These are phyloP conservation scores for Ophiostoma angusticollis DNA, from an alignment of 2,329 filamentous ascomycete species.

Conservation along the genomic window DNA sequence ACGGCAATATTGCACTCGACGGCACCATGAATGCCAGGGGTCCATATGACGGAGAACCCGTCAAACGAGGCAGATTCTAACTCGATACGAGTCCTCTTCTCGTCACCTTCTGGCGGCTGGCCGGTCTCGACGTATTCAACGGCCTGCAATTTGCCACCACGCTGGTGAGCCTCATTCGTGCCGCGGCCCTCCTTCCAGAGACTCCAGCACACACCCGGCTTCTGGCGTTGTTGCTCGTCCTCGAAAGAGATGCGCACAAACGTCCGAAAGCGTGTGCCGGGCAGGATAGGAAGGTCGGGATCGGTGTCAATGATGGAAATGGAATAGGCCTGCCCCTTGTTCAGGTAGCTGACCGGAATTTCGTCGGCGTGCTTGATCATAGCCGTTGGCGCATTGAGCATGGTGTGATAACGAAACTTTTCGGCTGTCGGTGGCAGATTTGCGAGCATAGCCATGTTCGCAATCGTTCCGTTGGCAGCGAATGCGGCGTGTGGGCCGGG, in stretches of 20 bases:
- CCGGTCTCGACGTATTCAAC: conserved; percentile 77
- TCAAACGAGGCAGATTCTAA: conserved; percentile 75
- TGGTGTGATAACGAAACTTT: conserved; percentile 81
- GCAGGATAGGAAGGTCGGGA: conserved; percentile 42
- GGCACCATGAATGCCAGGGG: conserved; percentile 52
- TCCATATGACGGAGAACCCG: conserved; percentile 86
- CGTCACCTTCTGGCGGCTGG: conserved; percentile 46
- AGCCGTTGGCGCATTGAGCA: conserved; percentile 83
- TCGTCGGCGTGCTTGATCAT: conserved; percentile 88
- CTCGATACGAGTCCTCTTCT: conserved; percentile 55
- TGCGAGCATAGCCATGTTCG: conserved; percentile 27
- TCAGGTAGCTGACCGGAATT: conserved; percentile 94
- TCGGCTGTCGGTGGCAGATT: conserved; percentile 43
- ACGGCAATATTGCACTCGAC: conserved; percentile 79
- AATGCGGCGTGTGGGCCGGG: conserved; percentile 7
- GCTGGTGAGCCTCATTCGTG: conserved; percentile 88
- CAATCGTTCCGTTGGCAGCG: not conserved
- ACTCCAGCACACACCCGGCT: conserved; percentile 58
- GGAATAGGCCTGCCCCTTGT: conserved; percentile 92
- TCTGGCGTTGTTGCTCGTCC: conserved; percentile 81
- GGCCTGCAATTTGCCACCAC: conserved; percentile 82
- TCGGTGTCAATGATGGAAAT: conserved; percentile 71
- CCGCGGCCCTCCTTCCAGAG: conserved; percentile 92
- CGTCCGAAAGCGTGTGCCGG: conserved; percentile 66
- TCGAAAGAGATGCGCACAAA: conserved; percentile 95